A percentile compares a stretch with the other conserved stretches of the same genome.
Conservation (phyloP, 2,329 filamentous ascomycete species). For the Clarireedia homoeocarpa region DNA sequence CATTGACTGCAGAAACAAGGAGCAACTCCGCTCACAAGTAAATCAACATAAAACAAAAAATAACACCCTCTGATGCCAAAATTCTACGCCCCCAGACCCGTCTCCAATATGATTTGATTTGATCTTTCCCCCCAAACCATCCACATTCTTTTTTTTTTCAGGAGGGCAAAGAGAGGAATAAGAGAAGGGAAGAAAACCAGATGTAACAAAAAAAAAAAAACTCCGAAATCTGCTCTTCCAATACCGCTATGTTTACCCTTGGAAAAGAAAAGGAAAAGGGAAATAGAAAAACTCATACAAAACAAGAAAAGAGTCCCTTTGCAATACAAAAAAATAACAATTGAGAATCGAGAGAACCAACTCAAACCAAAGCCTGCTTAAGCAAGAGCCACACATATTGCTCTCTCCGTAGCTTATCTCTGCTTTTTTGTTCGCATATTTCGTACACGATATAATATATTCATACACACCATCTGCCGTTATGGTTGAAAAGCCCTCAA, state of each 20-base stretch:
- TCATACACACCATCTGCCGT: slow-evolving; percentile 4
- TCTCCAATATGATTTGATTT: too few species aligned
- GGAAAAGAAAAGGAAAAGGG: neutral
- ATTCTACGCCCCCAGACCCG: too few species aligned
- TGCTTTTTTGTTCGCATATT: neutral
- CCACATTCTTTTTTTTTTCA: neutral
- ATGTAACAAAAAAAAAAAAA: neutral
- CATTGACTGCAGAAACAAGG: neutral
- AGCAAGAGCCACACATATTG: slow-evolving; percentile 1
- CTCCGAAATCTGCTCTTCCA: neutral
- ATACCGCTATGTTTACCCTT: neutral
- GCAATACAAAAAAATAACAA: neutral
- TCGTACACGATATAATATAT: slow-evolving; percentile 10
- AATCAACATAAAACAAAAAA: too few species aligned
- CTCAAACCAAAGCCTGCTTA: slow-evolving; percentile 9
- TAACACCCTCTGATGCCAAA: neutral
- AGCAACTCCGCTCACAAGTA: neutral
- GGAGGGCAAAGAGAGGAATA: neutral
- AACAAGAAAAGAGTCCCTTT: neutral
- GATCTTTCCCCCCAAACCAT: neutral
- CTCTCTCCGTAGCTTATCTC: neutral
- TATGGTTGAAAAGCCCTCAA: slow-evolving; percentile 2
- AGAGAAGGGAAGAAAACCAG: neutral
- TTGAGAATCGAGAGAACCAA: neutral
- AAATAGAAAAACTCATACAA: neutral